A percentile compares a stretch with the other conserved stretches of the same genome.
Evolutionary conservation across 805 yeast genomes (phyloP).

Genomic region (Peterozyma xylosa): DNA sequence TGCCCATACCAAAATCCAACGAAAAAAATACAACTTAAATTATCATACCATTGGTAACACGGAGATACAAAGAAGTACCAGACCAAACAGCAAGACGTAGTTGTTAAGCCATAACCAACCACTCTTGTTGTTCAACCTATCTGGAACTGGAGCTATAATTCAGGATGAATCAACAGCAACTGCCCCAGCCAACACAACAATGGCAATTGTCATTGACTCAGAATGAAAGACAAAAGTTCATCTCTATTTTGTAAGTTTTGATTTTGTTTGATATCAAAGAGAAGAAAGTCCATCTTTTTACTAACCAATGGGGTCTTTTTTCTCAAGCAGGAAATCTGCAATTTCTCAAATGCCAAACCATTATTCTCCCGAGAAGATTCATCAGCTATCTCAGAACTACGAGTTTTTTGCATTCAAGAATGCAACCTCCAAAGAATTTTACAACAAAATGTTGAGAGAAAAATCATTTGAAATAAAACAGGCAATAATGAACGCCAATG

Average conservation of each 20-base stretch:
- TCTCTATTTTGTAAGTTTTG: slow-evolving; percentile 7
- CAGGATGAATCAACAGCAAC: too few relatives aligned
- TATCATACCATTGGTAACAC: too few relatives aligned
- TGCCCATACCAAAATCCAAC: too few relatives aligned
- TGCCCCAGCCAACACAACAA: slow-evolving; percentile 4
- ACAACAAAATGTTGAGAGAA: slow-evolving; percentile 40
- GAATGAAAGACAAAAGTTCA: slow-evolving; percentile 7
- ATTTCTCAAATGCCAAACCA: slow-evolving; percentile 9
- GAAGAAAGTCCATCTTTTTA: not conserved
- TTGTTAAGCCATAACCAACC: too few relatives aligned
- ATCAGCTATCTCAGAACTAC: slow-evolving; percentile 57
- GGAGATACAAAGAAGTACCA: too few relatives aligned
- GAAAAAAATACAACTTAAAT: too few relatives aligned
- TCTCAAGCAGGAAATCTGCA: slow-evolving; percentile 6
- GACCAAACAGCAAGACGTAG: too few relatives aligned
- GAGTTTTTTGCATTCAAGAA: slow-evolving; percentile 59
- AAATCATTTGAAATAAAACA: slow-evolving; percentile 28
- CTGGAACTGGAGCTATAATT: too few relatives aligned
- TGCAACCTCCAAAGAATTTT: slow-evolving; percentile 50
- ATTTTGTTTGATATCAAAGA: not conserved
- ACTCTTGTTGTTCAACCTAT: too few relatives aligned
- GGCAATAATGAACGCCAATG: slow-evolving; percentile 11
- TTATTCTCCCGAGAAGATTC: slow-evolving; percentile 6
- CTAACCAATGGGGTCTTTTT: not conserved
- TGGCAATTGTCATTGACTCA: slow-evolving; percentile 6